Evolutionary conservation across 2,329 filamentous ascomycete genomes (phyloP), one percentile per base, ranked within the genome.

Genomic region (Aspergillus cejpii): DNA sequence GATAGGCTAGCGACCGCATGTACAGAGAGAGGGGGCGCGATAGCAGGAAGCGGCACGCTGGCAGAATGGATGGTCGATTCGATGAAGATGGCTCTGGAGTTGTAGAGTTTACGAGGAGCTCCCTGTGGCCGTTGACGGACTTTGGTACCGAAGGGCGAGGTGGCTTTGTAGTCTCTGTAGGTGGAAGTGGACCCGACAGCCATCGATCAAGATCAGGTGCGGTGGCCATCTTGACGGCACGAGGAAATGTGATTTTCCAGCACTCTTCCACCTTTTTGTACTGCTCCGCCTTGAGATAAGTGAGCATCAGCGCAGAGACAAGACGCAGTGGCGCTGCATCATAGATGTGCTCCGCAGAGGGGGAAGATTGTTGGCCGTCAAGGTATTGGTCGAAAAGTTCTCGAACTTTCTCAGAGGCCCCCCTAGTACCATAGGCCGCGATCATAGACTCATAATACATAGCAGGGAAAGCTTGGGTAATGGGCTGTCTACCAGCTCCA

Each of bases 281-380:
- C 17, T 81, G 73, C 29, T 72, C 66, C 14, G 81, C 76, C 41
- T 74, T 69, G 34, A 80, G 68, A 57, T 85, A 77, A 0, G 80
- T 74, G 17, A 75, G 69, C 84, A 95, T 90, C 46, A 91, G 65
- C 6, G 82, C 75, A 39, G 74, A 73, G 17, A 86, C 66, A 43
- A 90, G 66, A 12, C 69, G 63, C 2, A 80, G 65, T 0, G 82
- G 78, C 12, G 77, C 66, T 1, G 63, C 49, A 7, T 68, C 59
- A 14, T 50, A 39, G 7, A 45, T 42, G 37, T 58, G 44, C 14
- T 45, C 49, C 7, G 39, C 11, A 33, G 50, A 12, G n/a, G 21
- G 21, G 6, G 43, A 19, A 39, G 51, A 14, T 36, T 38, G 49
- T 41, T 45, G 44, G 41, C 33, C 33, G 37, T 52, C 37, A 10